A percentile compares a stretch with the other conserved stretches of the same genome.
phyloP scores from a whole-genome alignment of 108 stramenopile genomes.

The Nitzschia sp. region DNA sequence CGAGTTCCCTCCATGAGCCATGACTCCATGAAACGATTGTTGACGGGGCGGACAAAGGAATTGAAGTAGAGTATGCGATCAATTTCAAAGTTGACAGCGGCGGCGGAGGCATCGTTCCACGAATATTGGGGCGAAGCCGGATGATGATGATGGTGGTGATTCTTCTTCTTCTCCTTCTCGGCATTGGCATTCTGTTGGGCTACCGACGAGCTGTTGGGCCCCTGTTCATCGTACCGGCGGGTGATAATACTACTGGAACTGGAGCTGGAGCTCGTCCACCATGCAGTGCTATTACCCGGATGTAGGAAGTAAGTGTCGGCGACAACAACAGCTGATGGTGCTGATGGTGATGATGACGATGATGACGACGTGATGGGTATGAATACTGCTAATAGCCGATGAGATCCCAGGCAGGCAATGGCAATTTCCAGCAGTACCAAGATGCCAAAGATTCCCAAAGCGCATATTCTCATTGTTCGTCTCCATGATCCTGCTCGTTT shows the following conservation, averaged over 20 bases:
- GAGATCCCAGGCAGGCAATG: neutral
- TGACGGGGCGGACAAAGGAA: neutral
- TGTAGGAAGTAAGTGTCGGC: neutral
- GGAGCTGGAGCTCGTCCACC: no score
- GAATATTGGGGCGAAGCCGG: neutral
- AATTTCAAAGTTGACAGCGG: neutral
- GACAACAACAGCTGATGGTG: neutral
- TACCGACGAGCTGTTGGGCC: no score
- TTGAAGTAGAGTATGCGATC: slow-evolving; percentile 8
- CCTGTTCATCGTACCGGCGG: no score
- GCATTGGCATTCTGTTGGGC: neutral
- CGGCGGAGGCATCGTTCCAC: neutral
- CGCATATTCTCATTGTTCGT: no score
- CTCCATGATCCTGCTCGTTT: no score
- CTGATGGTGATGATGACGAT: no score
- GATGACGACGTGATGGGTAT: no score
- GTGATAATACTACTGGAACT: no score
- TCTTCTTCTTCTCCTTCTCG: neutral
- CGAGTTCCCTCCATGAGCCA: neutral
- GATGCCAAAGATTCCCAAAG: neutral
- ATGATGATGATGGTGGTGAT: neutral
- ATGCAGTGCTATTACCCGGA: neutral
- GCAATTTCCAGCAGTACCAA: neutral
- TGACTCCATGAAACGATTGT: neutral
- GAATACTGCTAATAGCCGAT: neutral